A percentile compares a stretch with the other conserved stretches of the same genome.
Evolutionary conservation across 2,329 filamentous ascomycete genomes (phyloP).

Genomic region (Botrytis hyacinthi): DNA sequence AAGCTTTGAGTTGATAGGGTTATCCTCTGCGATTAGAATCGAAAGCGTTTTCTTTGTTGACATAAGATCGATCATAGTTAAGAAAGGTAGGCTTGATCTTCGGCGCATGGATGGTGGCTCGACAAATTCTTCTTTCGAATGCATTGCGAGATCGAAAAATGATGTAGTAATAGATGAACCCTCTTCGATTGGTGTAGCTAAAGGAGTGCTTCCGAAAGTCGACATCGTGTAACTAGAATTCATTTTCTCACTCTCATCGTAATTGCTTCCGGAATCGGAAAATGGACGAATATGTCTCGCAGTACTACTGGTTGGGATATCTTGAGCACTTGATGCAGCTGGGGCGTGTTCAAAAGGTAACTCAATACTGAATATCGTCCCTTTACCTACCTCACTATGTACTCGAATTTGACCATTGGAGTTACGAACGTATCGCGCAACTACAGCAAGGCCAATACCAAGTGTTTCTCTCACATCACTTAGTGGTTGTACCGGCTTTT

Average conservation of each 20-base stretch:
- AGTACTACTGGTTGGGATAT: background rate
- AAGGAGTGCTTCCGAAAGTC: background rate
- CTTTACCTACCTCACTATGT: slow-evolving; percentile 25
- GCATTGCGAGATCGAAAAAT: slow-evolving; percentile 10
- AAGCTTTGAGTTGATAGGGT: slow-evolving; percentile 82
- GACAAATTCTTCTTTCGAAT: background rate
- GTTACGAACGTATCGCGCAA: slow-evolving; percentile 29
- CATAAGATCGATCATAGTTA: background rate
- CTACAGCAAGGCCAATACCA: slow-evolving; percentile 32
- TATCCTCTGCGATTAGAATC: slow-evolving; percentile 84
- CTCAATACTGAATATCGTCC: slow-evolving; percentile 30
- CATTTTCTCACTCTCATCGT: slow-evolving; percentile 10
- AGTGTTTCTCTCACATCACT: slow-evolving; percentile 22
- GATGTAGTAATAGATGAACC: slow-evolving; percentile 1
- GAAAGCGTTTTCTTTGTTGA: slow-evolving; percentile 10
- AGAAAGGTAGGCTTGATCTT: background rate
- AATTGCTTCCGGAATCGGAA: background rate
- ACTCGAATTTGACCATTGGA: slow-evolving; percentile 31
- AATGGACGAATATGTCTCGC: background rate
- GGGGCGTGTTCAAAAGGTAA: slow-evolving; percentile 29
- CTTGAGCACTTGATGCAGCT: background rate
- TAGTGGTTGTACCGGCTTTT: background rate
- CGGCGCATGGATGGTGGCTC: background rate
- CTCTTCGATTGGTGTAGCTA: slow-evolving; percentile 6
- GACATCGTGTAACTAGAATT: background rate